These are phyloP conservation scores for Fragilaria crotonensis DNA, from an alignment of 108 stramenopile species.

Conservation along the genomic window DNA sequence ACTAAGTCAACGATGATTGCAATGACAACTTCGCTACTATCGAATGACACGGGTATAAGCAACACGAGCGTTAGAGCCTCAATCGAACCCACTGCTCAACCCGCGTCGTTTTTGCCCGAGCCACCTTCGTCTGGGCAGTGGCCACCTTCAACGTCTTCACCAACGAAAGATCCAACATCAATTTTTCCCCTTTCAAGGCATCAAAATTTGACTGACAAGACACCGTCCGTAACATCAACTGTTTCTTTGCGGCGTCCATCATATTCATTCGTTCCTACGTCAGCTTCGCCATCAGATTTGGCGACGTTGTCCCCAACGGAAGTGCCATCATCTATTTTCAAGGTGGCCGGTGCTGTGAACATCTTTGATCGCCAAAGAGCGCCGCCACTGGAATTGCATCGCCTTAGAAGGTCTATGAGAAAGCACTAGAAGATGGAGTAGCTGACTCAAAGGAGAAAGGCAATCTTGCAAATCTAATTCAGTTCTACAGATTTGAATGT, in stretches of 20 bases:
- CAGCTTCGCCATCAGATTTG: neutral
- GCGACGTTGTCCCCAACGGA: neutral
- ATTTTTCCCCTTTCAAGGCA: neutral
- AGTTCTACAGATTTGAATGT: neutral
- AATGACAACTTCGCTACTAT: too few species aligned
- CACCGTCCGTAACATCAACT: neutral
- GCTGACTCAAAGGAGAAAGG: neutral
- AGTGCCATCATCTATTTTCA: neutral
- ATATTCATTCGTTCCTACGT: neutral
- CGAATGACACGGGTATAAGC: too few species aligned
- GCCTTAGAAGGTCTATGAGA: neutral
- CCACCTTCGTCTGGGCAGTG: too few species aligned
- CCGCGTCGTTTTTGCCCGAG: too few species aligned
- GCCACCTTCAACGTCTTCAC: conserved; percentile 19
- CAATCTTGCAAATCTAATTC: neutral
- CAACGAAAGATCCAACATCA: neutral
- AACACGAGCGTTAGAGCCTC: too few species aligned
- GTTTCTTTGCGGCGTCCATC: neutral
- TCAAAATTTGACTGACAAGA: neutral
- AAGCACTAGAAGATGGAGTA: neutral
- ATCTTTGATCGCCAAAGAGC: neutral
- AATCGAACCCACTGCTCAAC: too few species aligned
- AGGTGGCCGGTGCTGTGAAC: neutral
- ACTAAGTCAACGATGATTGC: too few species aligned
- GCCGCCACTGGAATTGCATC: neutral